These are phyloP conservation scores for Piper betle DNA, from an alignment of 164 flowering plant species.

Conservation along the genomic window DNA sequence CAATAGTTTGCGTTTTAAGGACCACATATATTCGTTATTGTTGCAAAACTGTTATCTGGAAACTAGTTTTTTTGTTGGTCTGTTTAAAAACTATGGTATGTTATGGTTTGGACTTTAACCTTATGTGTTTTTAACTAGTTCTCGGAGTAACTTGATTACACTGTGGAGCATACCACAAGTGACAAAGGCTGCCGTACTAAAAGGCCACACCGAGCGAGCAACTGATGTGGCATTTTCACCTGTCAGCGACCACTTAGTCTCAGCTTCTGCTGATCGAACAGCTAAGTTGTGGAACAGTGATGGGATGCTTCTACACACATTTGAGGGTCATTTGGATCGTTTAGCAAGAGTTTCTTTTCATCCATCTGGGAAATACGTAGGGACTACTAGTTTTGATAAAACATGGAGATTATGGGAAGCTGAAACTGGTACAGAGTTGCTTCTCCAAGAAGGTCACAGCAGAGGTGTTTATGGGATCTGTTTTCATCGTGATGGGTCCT, in stretches of 20 bases:
- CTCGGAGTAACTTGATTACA: constrained; percentile 66
- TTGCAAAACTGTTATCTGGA: not conserved
- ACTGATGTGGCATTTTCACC: constrained; percentile 97
- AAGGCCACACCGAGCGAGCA: constrained; percentile 86
- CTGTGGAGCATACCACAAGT: constrained; percentile 90
- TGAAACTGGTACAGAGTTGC: constrained; percentile 72
- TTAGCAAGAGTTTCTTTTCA: constrained; percentile 89
- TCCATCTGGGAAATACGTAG: constrained; percentile 92
- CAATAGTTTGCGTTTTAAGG: no score
- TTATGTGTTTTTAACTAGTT: constrained; percentile 23
- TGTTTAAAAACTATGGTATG: not conserved
- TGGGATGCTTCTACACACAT: constrained; percentile 52
- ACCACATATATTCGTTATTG: not conserved
- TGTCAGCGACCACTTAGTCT: constrained; percentile 43
- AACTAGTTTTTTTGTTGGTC: no score
- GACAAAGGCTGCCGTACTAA: constrained; percentile 39
- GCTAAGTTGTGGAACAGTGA: constrained; percentile 84
- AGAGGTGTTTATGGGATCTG: constrained; percentile 76
- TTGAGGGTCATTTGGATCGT: constrained; percentile 87
- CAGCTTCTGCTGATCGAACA: constrained; percentile 95
- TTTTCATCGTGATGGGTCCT: constrained; percentile 90
- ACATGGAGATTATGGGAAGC: constrained; percentile 98
- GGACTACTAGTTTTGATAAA: constrained; percentile 91
- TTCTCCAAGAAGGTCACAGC: constrained; percentile 99
- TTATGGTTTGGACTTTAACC: not conserved